Conservation (phyloP, 495 filamentous ascomycete genomes). For the Bombardia bombarda region DNA sequence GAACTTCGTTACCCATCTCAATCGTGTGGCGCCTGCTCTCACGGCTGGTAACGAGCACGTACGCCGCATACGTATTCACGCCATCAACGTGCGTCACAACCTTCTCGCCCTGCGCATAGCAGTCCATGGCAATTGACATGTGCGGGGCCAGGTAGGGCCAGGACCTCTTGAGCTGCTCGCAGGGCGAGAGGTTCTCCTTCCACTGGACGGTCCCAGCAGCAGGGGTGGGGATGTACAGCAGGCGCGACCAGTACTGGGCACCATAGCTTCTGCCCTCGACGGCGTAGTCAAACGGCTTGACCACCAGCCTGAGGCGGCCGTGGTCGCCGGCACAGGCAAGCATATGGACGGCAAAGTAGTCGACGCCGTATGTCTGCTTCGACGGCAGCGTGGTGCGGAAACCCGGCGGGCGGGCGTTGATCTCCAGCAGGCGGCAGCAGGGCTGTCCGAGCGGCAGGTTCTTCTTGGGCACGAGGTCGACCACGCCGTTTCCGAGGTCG, state of each 20-base stretch:
- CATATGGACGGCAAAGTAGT: slow-evolving; percentile 29
- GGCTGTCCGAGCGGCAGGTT: background rate
- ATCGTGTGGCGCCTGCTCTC: slow-evolving; percentile 16
- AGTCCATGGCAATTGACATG: slow-evolving; percentile 18
- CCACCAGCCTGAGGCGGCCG: slow-evolving; percentile 13
- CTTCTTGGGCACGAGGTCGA: slow-evolving; percentile 8
- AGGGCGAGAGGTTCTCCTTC: slow-evolving; percentile 8
- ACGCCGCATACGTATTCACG: slow-evolving; percentile 18
- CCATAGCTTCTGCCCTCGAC: background rate
- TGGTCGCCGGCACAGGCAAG: slow-evolving; percentile 23
- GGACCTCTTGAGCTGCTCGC: slow-evolving; percentile 17
- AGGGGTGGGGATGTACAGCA: slow-evolving; percentile 23
- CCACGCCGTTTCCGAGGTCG: slow-evolving; percentile 6
- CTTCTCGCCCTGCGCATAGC: slow-evolving; percentile 12
- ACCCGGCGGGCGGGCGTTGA: slow-evolving; percentile 33
- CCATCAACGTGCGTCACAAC: slow-evolving; percentile 15
- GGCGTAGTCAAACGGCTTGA: slow-evolving; percentile 17
- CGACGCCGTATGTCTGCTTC: slow-evolving; percentile 31
- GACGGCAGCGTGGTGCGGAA: slow-evolving; percentile 18
- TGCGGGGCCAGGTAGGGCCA: slow-evolving; percentile 14
- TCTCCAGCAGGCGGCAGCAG: slow-evolving; percentile 28
- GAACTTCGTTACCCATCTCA: slow-evolving; percentile 15
- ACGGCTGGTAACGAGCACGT: slow-evolving; percentile 14
- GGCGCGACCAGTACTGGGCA: slow-evolving; percentile 20
- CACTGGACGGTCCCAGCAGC: slow-evolving; percentile 12